Percentiles rank a stretch among this genome's conserved stretches.
Conservation (phyloP, 805 yeast species). For the Myxozyma geophila region DNA sequence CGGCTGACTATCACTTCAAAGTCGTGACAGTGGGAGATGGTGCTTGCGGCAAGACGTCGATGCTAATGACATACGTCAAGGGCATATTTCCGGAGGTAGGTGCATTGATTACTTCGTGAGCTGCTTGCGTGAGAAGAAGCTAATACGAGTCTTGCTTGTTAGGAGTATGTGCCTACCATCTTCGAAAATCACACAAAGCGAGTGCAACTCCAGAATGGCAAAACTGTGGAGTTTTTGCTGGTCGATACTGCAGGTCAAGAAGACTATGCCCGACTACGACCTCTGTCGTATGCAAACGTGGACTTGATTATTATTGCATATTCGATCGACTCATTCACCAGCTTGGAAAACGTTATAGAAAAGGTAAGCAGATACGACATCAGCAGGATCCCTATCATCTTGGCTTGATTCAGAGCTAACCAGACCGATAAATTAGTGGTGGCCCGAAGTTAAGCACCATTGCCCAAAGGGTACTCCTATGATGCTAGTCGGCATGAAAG, state of each 20-base stretch:
- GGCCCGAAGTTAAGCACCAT: slow-evolving; percentile 81
- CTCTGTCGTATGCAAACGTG: slow-evolving; percentile 78
- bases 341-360: slow-evolving; percentile 74
- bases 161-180: slow-evolving; percentile 75
- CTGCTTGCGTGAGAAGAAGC: background rate
- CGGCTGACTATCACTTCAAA: slow-evolving; percentile 53
- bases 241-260: slow-evolving; percentile 96
- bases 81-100: slow-evolving; percentile 62
- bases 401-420: background rate
- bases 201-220: slow-evolving; percentile 54
- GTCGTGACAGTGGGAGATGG: slow-evolving; percentile 88
- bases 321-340: slow-evolving; percentile 63
- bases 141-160: background rate
- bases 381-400: background rate
- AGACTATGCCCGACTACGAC: slow-evolving; percentile 79
- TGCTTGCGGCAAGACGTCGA: slow-evolving; percentile 87
- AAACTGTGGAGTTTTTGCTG: slow-evolving; percentile 67
- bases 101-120: background rate
- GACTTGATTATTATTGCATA: slow-evolving; percentile 78
- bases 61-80: slow-evolving; percentile 66
- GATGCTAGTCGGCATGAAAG: slow-evolving; percentile 79
- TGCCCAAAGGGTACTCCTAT: slow-evolving; percentile 76
- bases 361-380: slow-evolving; percentile 13
- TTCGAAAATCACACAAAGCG: slow-evolving; percentile 76
- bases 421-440: slow-evolving; percentile 55